Base-by-base conservation (phyloP, 495 filamentous ascomycete species). In the Penicillium steckii region DNA sequence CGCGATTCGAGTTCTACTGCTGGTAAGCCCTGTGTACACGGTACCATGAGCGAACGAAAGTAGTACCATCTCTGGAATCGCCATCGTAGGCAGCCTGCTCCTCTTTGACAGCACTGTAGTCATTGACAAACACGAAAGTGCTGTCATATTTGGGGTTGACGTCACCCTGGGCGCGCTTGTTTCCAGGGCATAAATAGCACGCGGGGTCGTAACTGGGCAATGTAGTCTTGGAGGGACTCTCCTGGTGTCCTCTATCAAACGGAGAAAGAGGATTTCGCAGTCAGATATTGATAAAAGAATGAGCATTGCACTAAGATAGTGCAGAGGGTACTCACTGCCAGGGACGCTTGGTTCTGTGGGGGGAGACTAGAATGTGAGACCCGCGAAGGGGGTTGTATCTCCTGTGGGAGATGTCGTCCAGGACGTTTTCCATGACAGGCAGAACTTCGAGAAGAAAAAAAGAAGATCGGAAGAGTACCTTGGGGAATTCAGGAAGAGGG, bases 131-230 rank as follows among this genome's bases (percentile, higher is more conserved):
- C 9, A 93, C 86, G 58, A 96, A 97, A 0, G 92, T 96, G 50
- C 76, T 84, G 27, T 86, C 75, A 65, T 97, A 99, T 23, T 88
- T 75, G 0, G 94, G 95, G 65, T 97, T 99, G 53, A 67, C 65
- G 61, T 95, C 89, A 50, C 94, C 95, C 62, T 90, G 85, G 2
- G 93, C 94, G n/a, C 94, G 85, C 57, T 85, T 78, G 65, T 99
- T 99, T 27, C 91, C 85, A 1, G 94, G 94, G 66, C 94, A 99
- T n/a, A 99, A 82, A 63, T 96, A 99, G 72, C 94, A 99, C 70
- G 83, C 79, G 25, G 86, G 84, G 62, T 98, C 94, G 59, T 96
- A 88, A 45, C 74, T 72, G 2, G 95, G 91, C 15, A 97, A 72
- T 3, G 81, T 86, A 25, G 80, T 87, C 64, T 88, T 86, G 24